Base-by-base conservation (phyloP, 805 yeast genomes). In the Ogataea trehaloabstinens region DNA sequence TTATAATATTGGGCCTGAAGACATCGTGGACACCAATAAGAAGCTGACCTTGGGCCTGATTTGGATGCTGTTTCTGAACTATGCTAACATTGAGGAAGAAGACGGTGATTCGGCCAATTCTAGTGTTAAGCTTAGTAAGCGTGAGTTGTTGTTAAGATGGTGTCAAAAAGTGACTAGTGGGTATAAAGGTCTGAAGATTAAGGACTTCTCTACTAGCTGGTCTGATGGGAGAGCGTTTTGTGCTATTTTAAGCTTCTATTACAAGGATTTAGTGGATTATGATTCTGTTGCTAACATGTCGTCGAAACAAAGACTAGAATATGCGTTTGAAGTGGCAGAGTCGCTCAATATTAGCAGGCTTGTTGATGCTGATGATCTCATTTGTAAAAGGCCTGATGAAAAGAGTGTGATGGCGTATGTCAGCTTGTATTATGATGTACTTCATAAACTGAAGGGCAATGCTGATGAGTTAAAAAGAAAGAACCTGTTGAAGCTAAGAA, bases 151-250 rank as follows among this genome's bases (percentile, higher is more conserved):
- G 25, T 52, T 75, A 34, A 50, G 66, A 8, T 80, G 87, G 87
- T 67, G 82, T 40, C 79, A 76, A 49, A 52, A 66, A 18, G 60
- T 64, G 34, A 68, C 74, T 2, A 60, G 57, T 11, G 58, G 56
- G 2, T 68, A 69, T 41, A 45, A 48, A 7, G 61, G 55, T 5
- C 67, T 71, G 3, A 50, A 54, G 15, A 53, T 80, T 20, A 43
- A 57, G 10, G 78, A 80, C 53, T 80, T 80, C 55, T 64, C 74
- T 28, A 56, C 68, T 25, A 72, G 76, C 47, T 80, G 85, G 85
- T 67, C 71, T 6, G 55, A 70, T 53, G 68, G 80, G 21, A 50
- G 64, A 56, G 68, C 82, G 52, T 49, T 79, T 53, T 63, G 71
- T 53, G 71, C 77, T 28, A 46, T 76, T 45, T 41, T 74, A 48